Conservation (phyloP, 2,329 filamentous ascomycete species). For the Zymoseptoria brevis region DNA sequence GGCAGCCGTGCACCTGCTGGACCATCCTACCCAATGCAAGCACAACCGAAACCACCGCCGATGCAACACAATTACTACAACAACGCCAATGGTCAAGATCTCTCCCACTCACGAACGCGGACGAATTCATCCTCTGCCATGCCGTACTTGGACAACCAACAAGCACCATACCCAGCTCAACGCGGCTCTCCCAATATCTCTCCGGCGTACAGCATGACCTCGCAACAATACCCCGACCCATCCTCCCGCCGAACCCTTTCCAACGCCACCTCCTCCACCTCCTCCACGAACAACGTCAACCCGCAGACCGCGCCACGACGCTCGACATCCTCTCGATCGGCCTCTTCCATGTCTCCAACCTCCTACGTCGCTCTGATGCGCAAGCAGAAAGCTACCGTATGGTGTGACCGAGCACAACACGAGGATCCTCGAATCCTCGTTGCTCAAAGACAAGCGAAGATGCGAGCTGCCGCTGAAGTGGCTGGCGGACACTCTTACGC, state of each 20-base stretch:
- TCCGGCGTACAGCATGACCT: slow-evolving; percentile 16
- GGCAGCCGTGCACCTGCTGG: background rate
- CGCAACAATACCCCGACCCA: slow-evolving; percentile 5
- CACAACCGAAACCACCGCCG: slow-evolving; percentile 9
- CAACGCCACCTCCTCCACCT: slow-evolving; percentile 64
- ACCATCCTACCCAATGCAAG: background rate
- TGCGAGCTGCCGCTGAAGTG: slow-evolving; percentile 76
- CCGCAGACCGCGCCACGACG: slow-evolving; percentile 45
- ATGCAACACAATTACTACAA: slow-evolving; percentile 1
- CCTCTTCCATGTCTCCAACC: slow-evolving; percentile 48
- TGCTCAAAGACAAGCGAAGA: slow-evolving; percentile 78
- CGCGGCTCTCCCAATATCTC: slow-evolving; percentile 6
- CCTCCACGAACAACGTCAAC: slow-evolving; percentile 43
- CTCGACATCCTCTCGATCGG: slow-evolving; percentile 72
- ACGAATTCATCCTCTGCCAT: slow-evolving; percentile 26
- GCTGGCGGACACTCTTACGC: slow-evolving; percentile 49
- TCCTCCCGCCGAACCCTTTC: slow-evolving; percentile 50
- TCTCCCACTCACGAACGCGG: slow-evolving; percentile 41
- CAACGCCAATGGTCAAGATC: slow-evolving; percentile 1
- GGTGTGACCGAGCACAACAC: slow-evolving; percentile 89
- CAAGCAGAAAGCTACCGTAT: slow-evolving; percentile 95
- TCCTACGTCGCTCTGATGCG: slow-evolving; percentile 93
- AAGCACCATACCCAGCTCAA: slow-evolving; percentile 12
- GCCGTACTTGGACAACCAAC: slow-evolving; percentile 18
- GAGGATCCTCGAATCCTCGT: slow-evolving; percentile 80